Base-by-base conservation (phyloP, 2,329 filamentous ascomycete genomes). In the Cordyceps fumosorosea region DNA sequence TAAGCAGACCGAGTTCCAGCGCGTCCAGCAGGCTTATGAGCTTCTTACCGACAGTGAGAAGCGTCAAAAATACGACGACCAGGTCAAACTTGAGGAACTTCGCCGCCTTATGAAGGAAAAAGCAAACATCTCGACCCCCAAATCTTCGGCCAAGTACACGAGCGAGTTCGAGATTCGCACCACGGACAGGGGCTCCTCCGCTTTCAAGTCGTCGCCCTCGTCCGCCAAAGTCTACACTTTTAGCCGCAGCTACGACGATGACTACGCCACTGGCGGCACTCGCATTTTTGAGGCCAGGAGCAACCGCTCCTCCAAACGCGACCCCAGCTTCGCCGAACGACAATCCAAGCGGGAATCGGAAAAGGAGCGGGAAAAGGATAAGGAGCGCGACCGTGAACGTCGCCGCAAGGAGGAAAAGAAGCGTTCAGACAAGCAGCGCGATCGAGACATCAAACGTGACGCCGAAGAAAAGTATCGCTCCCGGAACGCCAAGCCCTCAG, bases 11-110 rank as follows among this genome's bases (percentile, higher is more conserved):
- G 88, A 96, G 75, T 99, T 98, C 71, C 92, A 97, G 75, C 87
- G 86, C 72, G 90, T 98, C 40, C 93, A 97, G 74, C 86, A 93
- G 69, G 93, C 95, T 56, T 99, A 96, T 76, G 95, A 98, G 75
- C 81, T 95, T 34, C 84, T 99, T 64, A 90, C 86, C 70, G 88
- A 97, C 71, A 89, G 93, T 32, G 80, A 78, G 7, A 85, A 88
- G 71, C 82, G 91, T 64, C 76, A 79, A 63, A 86, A 87, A 67
- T 96, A 97, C 74, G 91, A 98, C 75, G 86, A 91, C 58, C 83
- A 88, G 71, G 80, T 89, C 65, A 85, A 81, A 69, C 74, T 93
- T 65, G 84, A 84, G 56, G 84, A 88, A 71, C 76, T 91, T 69
- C 83, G 83, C 71, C 85, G 84, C 74, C 76, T 83, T 67, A 70